Conservation (phyloP, 1,139 yeast genomes). For the Trichomonascaceae sp. region DNA sequence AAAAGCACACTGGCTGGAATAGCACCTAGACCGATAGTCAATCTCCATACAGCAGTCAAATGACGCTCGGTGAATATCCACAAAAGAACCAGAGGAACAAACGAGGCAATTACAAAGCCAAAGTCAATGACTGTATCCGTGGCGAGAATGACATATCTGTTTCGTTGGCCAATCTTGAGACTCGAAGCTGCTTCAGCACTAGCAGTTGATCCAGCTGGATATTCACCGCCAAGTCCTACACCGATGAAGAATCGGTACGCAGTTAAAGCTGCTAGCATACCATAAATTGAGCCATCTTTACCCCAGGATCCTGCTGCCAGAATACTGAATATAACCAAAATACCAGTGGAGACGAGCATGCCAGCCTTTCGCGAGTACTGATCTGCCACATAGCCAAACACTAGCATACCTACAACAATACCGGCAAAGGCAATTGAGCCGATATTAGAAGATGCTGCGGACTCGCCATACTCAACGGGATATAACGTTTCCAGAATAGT, state of each 20-base stretch:
- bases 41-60: conserved; percentile 82
- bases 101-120: conserved; percentile 79
- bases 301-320: conserved; percentile 89
- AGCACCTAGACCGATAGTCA: conserved; percentile 90
- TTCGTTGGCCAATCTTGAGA: conserved; percentile 74
- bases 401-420: conserved; percentile 78
- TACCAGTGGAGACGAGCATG: conserved; percentile 67
- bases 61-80: conserved; percentile 74
- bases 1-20: conserved; percentile 77
- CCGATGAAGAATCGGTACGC: conserved; percentile 84
- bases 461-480: conserved; percentile 53
- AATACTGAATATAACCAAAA: conserved; percentile 69
- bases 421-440: conserved; percentile 90
- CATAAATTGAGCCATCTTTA: conserved; percentile 49
- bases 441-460: conserved; percentile 68
- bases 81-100: conserved; percentile 78
- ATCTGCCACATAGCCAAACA: conserved; percentile 76
- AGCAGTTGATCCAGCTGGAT: conserved; percentile 89
- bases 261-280: conserved; percentile 76
- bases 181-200: conserved; percentile 86
- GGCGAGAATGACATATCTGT: conserved; percentile 83
- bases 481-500: conserved; percentile 62
- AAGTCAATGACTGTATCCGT: conserved; percentile 83
- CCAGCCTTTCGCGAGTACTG: conserved; percentile 71
- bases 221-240: conserved; percentile 73